A percentile compares a stretch with the other conserved stretches of the same genome.
Conservation (phyloP, 169 alveolate species). For the Cyclospora cayetanensis region DNA sequence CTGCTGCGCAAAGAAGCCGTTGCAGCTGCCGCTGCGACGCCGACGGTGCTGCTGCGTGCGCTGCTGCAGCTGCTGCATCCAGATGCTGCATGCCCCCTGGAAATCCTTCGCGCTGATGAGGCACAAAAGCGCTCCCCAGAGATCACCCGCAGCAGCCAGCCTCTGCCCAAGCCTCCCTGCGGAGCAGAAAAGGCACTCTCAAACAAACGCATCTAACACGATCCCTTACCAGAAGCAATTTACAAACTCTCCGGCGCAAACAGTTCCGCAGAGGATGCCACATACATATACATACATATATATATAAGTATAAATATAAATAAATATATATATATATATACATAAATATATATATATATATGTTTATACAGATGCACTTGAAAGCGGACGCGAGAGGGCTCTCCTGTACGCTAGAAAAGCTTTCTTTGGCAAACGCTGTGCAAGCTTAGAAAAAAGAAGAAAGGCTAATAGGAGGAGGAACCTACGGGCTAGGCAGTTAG, state of each 20-base stretch:
- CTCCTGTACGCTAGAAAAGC: neutral
- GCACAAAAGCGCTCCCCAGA: slow-evolving; percentile 49
- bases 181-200: too few relatives aligned
- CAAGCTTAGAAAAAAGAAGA: neutral
- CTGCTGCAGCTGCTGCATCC: slow-evolving; percentile 62
- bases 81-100: slow-evolving; percentile 56
- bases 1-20: slow-evolving; percentile 16
- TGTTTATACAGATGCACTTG: neutral
- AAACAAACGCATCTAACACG: too few relatives aligned
- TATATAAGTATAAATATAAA: neutral
- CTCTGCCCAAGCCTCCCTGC: slow-evolving; percentile 14
- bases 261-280: too few relatives aligned
- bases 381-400: neutral
- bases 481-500: neutral
- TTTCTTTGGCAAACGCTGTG: neutral
- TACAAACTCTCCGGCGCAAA: too few relatives aligned
- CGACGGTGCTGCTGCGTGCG: neutral
- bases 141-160: neutral
- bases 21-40: slow-evolving; percentile 54
- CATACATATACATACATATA: neutral
- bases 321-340: too few relatives aligned
- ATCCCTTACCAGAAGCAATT: too few relatives aligned
- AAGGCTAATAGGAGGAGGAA: neutral
- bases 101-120: slow-evolving; percentile 41
- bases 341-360: neutral